Percentiles rank a stretch among this genome's conserved stretches.
phyloP scores from a whole-genome alignment of 202 grass and related monocot species.

The Musa balbisiana region DNA sequence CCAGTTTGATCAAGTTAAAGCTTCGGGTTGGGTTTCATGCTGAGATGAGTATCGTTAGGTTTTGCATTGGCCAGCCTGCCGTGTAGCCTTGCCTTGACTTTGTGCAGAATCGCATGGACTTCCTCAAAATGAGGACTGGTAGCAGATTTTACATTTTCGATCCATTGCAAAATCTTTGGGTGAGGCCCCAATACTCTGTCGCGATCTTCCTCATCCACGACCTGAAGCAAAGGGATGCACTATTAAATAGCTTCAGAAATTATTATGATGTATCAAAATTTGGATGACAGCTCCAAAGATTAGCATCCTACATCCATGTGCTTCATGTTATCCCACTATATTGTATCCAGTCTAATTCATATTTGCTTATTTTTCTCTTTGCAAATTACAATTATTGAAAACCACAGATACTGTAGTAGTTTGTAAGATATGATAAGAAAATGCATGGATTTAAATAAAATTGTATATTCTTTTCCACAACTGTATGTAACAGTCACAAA shows the following conservation, averaged over 20 bases:
- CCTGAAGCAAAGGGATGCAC: slow-evolving; percentile 22
- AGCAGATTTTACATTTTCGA: slow-evolving; percentile 63
- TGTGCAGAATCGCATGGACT: slow-evolving; percentile 36
- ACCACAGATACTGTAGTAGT: not conserved
- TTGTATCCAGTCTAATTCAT: not conserved
- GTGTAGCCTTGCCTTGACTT: slow-evolving; percentile 36
- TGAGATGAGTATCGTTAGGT: not conserved
- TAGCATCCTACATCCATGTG: not conserved
- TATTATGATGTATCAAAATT: not conserved
- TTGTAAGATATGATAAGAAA: not conserved
- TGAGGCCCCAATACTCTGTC: slow-evolving; percentile 47
- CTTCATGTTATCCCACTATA: no score
- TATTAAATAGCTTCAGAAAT: not conserved
- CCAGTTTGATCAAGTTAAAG: not conserved
- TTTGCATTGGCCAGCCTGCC: not conserved
- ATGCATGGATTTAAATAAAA: slow-evolving; percentile 2
- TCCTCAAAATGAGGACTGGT: slow-evolving; percentile 76
- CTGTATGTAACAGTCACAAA: no score
- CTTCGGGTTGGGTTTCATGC: slow-evolving; percentile 18
- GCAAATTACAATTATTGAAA: not conserved
- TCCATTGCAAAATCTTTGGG: slow-evolving; percentile 55
- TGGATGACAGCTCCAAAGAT: not conserved
- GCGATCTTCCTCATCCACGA: slow-evolving; percentile 41
- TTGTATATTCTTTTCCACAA: not conserved
- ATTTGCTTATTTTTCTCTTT: slow-evolving; percentile 8